A percentile compares a stretch with the other conserved stretches of the same genome.
Evolutionary conservation across 2,329 filamentous ascomycete species (phyloP).

Genomic region (Gaeumannomyces sp.): DNA sequence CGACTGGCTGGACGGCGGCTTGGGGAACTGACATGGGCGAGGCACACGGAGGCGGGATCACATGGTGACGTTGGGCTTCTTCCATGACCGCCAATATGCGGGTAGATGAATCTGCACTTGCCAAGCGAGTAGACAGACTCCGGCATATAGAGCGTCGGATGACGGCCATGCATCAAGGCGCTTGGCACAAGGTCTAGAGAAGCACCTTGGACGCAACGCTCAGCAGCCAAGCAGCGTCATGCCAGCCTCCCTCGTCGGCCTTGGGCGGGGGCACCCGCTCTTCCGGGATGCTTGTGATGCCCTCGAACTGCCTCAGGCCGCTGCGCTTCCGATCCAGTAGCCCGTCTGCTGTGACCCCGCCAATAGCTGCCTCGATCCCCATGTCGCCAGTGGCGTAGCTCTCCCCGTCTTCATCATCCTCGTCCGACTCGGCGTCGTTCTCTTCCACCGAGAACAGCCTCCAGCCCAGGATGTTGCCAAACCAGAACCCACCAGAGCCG

Average conservation of each 20-base stretch:
- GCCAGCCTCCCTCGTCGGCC: slow-evolving; percentile 54
- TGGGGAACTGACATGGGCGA: not conserved
- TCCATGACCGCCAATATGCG: not conserved
- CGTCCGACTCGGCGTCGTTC: slow-evolving; percentile 45
- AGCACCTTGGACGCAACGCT: slow-evolving; percentile 58
- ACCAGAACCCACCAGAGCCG: slow-evolving; percentile 48
- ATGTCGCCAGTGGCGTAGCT: slow-evolving; percentile 29
- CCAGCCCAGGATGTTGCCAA: slow-evolving; percentile 53
- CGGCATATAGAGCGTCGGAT: not conserved
- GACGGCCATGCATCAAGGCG: not conserved
- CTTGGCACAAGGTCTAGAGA: slow-evolving; percentile 32
- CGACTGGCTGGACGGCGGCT: not conserved
- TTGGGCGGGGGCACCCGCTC: slow-evolving; percentile 43
- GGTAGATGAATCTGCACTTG: not conserved
- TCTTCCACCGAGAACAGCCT: slow-evolving; percentile 58
- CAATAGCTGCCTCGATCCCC: slow-evolving; percentile 15
- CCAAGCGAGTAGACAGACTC: not conserved
- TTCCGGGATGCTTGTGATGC: slow-evolving; percentile 33
- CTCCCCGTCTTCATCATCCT: slow-evolving; percentile 30
- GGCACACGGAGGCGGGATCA: not conserved
- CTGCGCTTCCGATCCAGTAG: slow-evolving; percentile 23
- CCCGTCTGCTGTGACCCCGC: not conserved
- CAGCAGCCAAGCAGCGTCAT: slow-evolving; percentile 62
- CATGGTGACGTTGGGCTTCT: not conserved
- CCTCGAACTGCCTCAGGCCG: slow-evolving; percentile 33